Conservation (phyloP, 352 stramenopile species). For the Elongisporangium prolatum region DNA sequence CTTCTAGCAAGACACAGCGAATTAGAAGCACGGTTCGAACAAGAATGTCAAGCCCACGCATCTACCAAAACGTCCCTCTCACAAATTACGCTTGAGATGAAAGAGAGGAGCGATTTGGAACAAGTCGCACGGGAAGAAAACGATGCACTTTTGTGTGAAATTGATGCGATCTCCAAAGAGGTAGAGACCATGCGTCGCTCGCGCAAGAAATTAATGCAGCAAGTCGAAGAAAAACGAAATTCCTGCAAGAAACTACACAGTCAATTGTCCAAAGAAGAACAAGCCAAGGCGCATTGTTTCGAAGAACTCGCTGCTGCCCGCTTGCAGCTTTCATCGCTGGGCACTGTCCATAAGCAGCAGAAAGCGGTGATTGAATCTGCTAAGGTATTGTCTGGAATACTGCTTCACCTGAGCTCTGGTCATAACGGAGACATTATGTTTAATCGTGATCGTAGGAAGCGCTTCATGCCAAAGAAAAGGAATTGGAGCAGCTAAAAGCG, state of each 20-base stretch:
- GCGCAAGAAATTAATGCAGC: slow-evolving; percentile 71
- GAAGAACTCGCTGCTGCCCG: slow-evolving; percentile 69
- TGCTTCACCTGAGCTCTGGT: background rate
- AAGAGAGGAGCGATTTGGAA: slow-evolving; percentile 44
- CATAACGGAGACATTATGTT: slow-evolving; percentile 1
- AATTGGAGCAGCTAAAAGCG: slow-evolving; percentile 66
- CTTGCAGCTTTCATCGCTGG: slow-evolving; percentile 69
- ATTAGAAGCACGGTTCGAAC: slow-evolving; percentile 23
- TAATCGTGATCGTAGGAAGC: slow-evolving; percentile 24
- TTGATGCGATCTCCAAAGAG: slow-evolving; percentile 60
- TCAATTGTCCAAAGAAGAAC: slow-evolving; percentile 56
- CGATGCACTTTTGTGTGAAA: slow-evolving; percentile 65
- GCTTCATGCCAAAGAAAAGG: slow-evolving; percentile 49
- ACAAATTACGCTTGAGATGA: slow-evolving; percentile 28
- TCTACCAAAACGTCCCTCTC: slow-evolving; percentile 26
- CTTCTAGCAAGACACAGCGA: slow-evolving; percentile 26
- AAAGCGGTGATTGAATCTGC: slow-evolving; percentile 59
- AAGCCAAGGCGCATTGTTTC: slow-evolving; percentile 65
- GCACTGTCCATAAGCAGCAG: slow-evolving; percentile 73
- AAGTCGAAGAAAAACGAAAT: slow-evolving; percentile 78
- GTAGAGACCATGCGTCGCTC: slow-evolving; percentile 51
- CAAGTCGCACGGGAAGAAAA: slow-evolving; percentile 68
- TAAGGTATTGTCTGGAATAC: slow-evolving; percentile 32
- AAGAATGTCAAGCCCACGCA: slow-evolving; percentile 24
- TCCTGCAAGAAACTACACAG: slow-evolving; percentile 69